Evolutionary conservation across 768 basidiomycete genomes (phyloP).

Genomic region (Strobilomyces confusus): DNA sequence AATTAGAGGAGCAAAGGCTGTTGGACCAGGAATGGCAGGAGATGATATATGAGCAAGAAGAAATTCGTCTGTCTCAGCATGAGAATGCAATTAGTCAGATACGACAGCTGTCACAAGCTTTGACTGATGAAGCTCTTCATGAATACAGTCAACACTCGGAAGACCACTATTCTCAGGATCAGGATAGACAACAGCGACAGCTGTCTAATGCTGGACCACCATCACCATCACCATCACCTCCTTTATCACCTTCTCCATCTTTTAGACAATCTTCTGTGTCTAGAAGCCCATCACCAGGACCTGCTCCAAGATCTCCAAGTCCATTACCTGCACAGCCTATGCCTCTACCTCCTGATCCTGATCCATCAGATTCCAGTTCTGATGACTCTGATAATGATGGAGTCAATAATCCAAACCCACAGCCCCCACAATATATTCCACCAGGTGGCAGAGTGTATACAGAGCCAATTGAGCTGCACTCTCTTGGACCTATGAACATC

Average conservation of each 20-base stretch:
- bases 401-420: background rate
- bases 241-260: too few relatives aligned
- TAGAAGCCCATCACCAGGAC: too few relatives aligned
- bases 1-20: too few relatives aligned
- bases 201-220: background rate
- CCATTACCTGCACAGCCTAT: too few relatives aligned
- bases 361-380: background rate
- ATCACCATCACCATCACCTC: too few relatives aligned
- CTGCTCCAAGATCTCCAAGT: too few relatives aligned
- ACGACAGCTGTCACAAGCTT: background rate
- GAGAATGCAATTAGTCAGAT: background rate
- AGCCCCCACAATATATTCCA: constrained; percentile 1
- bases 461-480: constrained; percentile 8
- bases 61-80: too few relatives aligned
- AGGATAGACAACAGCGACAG: background rate
- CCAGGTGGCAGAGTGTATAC: constrained; percentile 5
- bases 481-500: constrained; percentile 3
- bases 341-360: background rate
- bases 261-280: too few relatives aligned
- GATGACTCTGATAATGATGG: background rate
- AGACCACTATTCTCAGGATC: constrained; percentile 3
- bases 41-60: too few relatives aligned
- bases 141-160: background rate
- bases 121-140: background rate
- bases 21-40: too few relatives aligned